Conservation (phyloP, 352 stramenopile species). For the Thraustochytrium sp. region DNA sequence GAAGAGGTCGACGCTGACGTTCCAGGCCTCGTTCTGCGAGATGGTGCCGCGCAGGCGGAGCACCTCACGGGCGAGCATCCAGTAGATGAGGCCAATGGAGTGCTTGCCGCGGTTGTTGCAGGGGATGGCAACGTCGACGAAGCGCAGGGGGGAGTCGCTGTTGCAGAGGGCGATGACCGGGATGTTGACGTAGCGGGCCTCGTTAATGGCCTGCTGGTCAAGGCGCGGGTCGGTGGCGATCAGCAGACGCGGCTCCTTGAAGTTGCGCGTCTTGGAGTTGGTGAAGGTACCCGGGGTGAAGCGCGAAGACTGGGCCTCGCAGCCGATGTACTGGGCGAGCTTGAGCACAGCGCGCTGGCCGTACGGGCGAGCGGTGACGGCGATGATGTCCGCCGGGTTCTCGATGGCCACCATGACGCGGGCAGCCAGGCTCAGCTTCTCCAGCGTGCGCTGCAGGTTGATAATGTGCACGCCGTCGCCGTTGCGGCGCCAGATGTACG, state of each 20-base stretch:
- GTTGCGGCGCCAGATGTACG: slow-evolving; percentile 99
- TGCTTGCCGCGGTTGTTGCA: slow-evolving; percentile 99
- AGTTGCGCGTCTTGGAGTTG: slow-evolving; percentile 99
- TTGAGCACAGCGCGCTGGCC: slow-evolving; percentile 99
- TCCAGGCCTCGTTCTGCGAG: slow-evolving; percentile 86
- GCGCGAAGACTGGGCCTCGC: slow-evolving; percentile 91
- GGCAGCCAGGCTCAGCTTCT: slow-evolving; percentile 98
- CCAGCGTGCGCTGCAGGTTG: slow-evolving; percentile 99
- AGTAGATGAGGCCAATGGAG: slow-evolving; percentile 99
- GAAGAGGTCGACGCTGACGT: slow-evolving; percentile 99
- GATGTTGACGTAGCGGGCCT: slow-evolving; percentile 99
- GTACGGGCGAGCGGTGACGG: slow-evolving; percentile 96
- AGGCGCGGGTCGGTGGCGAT: slow-evolving; percentile 99
- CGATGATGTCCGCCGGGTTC: slow-evolving; percentile 98
- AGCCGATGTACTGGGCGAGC: slow-evolving; percentile 98
- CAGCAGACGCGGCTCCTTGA: slow-evolving; percentile 96
- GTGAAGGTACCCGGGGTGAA: slow-evolving; percentile 99
- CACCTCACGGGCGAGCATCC: slow-evolving; percentile 97
- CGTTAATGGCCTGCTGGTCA: slow-evolving; percentile 92
- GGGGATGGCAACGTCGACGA: slow-evolving; percentile 98
- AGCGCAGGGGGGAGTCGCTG: slow-evolving; percentile 97
- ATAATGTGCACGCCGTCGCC: slow-evolving; percentile 99
- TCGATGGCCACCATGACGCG: slow-evolving; percentile 99
- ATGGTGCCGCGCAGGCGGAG: slow-evolving; percentile 93
- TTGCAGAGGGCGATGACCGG: slow-evolving; percentile 99